These are phyloP conservation scores for Melampsora larici-populina DNA, from an alignment of 1,284 basidiomycete genomes.

Conservation along the genomic window DNA sequence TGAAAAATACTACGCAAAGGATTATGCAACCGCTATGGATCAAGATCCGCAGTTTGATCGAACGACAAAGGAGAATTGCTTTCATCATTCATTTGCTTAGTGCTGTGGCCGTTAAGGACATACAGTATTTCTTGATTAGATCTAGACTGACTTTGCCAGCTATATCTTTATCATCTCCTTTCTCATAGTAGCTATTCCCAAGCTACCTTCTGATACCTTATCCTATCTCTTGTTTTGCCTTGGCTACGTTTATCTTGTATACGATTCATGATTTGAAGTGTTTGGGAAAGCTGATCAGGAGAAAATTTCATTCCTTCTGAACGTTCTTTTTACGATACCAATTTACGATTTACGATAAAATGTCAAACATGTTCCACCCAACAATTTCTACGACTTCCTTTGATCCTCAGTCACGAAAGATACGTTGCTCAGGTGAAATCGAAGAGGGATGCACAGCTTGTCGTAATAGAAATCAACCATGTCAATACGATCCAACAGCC, in stretches of 20 bases:
- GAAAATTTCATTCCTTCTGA: no score
- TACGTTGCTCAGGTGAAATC: constrained; percentile 38
- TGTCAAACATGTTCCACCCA: neutral
- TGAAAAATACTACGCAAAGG: neutral
- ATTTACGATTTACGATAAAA: no score
- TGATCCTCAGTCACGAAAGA: constrained; percentile 33
- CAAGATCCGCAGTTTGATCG: neutral
- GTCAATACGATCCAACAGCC: constrained; percentile 41
- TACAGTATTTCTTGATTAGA: no score
- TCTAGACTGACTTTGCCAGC: no score
- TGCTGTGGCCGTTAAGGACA: no score
- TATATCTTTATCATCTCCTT: no score
- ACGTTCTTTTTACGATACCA: no score
- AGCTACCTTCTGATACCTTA: no score
- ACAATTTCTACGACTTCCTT: neutral
- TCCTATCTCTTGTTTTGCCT: neutral
- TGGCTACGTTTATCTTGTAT: neutral
- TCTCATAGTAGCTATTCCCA: no score
- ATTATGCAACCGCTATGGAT: neutral
- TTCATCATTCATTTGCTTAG: no score
- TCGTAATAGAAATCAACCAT: constrained; percentile 29
- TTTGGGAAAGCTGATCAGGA: no score
- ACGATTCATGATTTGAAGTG: no score
- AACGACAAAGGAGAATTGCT: neutral
- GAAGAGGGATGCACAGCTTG: constrained; percentile 38